A percentile compares a stretch with the other conserved stretches of the same genome.
Evolutionary conservation across 179 eudicot genomes (phyloP).

Genomic region (Beta lomatogona): DNA sequence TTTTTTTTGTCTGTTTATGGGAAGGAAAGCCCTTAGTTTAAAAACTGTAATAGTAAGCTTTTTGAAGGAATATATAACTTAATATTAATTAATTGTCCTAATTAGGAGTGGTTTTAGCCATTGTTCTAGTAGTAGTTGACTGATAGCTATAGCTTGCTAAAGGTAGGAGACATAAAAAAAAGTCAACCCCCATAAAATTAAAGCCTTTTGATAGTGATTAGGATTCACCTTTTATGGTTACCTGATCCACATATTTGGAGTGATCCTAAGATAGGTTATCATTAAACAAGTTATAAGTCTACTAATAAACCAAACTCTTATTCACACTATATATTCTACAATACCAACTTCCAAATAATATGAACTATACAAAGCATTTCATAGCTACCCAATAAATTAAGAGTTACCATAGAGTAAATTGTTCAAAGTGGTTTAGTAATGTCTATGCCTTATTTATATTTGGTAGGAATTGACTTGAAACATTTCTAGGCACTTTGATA

Average conservation of each 20-base stretch:
- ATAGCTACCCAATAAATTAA: neutral
- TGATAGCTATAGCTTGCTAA: neutral
- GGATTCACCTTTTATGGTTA: neutral
- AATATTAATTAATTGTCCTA: too few relatives aligned
- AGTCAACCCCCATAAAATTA: too few relatives aligned
- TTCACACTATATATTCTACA: too few relatives aligned
- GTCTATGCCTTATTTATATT: neutral
- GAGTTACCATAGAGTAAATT: neutral
- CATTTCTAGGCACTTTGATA: neutral
- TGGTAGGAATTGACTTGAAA: neutral
- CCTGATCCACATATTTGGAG: neutral
- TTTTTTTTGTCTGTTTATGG: too few relatives aligned
- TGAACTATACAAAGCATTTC: neutral
- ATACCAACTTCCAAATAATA: neutral
- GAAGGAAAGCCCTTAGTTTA: neutral
- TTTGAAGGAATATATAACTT: neutral
- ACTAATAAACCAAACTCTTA: too few relatives aligned
- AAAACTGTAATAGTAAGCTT: neutral
- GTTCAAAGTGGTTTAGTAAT: neutral
- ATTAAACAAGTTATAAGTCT: neutral
- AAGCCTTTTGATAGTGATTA: too few relatives aligned
- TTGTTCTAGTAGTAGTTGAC: too few relatives aligned
- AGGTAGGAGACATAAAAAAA: too few relatives aligned
- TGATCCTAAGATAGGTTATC: neutral
- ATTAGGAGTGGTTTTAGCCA: neutral